These are phyloP conservation scores for Malus asiatica DNA, from an alignment of 306 rosid genomes.

Conservation along the genomic window DNA sequence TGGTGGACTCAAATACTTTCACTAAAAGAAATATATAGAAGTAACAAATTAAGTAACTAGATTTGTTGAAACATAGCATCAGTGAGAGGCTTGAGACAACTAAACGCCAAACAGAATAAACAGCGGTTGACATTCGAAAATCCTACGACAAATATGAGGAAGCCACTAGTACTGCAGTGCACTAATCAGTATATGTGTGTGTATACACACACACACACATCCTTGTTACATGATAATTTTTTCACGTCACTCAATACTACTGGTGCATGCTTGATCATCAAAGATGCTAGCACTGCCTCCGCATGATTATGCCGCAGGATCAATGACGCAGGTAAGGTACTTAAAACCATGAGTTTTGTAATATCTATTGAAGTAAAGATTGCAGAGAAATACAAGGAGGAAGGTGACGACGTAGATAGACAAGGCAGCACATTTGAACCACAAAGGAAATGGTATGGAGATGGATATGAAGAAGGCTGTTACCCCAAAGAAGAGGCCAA, in stretches of 20 bases:
- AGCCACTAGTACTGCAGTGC: no score
- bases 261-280: neutral
- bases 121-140: no score
- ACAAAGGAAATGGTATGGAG: neutral
- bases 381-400: neutral
- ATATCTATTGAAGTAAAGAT: neutral
- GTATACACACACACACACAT: no score
- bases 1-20: no score
- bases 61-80: no score
- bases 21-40: no score
- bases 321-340: neutral
- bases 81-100: no score
- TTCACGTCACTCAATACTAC: neutral
- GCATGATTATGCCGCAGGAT: neutral
- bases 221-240: neutral
- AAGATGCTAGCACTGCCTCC: neutral
- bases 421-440: neutral
- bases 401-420: neutral
- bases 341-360: neutral
- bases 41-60: no score
- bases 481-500: neutral
- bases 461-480: conserved; percentile 7
- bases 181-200: no score
- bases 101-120: no score
- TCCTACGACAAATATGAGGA: no score